Base-by-base conservation (phyloP, 495 filamentous ascomycete species). In the Tuber brumale region DNA sequence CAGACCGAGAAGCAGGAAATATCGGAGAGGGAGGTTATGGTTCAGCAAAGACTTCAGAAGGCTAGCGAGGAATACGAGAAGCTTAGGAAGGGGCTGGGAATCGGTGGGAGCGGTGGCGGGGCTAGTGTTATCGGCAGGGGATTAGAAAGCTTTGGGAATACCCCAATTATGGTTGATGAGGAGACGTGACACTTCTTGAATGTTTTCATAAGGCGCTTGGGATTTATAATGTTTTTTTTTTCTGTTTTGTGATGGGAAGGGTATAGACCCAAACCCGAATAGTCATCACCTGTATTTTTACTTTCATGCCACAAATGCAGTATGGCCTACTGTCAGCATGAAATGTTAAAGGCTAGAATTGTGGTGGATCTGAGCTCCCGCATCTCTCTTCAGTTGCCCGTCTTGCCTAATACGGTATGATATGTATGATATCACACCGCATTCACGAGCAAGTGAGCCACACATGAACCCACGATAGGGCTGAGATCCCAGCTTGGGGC, bases 11-110 rank as follows among this genome's bases (percentile, higher is more conserved):
- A 92, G 76, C 85, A 85, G 3, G 89, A 92, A 48, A 93, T 97
- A 75, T 84, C 87, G n/a, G 84, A 87, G 70, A 86, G 93, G 48
- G 92, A 97, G 85, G 88, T 88, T 31, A 92, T 95, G 85, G 91
- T 97, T 8, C 94, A 97, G 84, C 87, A 86, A 43, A 85, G 94
- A 75, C 86, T 98, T 73, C 91, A 91, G 82, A 92, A 96, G 82
- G 92, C 94, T 0, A 93, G 92, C 0, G 92, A 92, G 72, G 73
- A 81, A 70, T 82, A 82, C 73, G 89, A 91, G 83, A 88, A 85
- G 77, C 82, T 89, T 71, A 88, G 86, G 74, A 80, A 82, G 31
- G 89, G 91, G 81, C 57, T 83, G 35, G 74, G 69, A 1, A 80
- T 79, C 72, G 76, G 82, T 76, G 74, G 83, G 69, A 21, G 75